Base-by-base conservation (phyloP, 2,329 filamentous ascomycete genomes). In the Fusarium sp. region DNA sequence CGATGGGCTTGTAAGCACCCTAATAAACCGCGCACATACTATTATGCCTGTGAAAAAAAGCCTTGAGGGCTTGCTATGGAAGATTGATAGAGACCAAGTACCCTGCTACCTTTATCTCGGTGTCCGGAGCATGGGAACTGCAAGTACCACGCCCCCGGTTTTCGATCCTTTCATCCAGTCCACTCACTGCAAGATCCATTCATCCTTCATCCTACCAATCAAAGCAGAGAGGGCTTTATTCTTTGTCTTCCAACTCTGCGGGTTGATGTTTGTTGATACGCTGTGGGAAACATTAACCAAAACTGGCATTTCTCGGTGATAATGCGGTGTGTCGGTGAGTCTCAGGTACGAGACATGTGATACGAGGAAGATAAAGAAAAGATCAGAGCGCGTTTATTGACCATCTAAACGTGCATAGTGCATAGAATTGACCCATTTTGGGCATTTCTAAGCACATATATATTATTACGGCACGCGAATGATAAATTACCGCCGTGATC, bases 241-340 rank as follows among this genome's bases (percentile, higher is more conserved):
- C 24, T n/a, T 32, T 45, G 42, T 36, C 36, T 40, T 24, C 39
- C 52, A 49, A 42, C 26, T 54, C 47, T 56, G 48, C 43, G 38
- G 50, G 46, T 29, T 47, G 41, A 31, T 26, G 28, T 35, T 49
- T 29, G 35, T 49, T 29, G 35, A 36, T 54, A 39, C 13, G 45
- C 29, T 35, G 38, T 47, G 58, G 34, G 56, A 50, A 59, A 24
- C 12, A 22, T 38, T 35, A 25, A 50, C 22, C 38, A 15, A 5
- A 28, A 12, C 29, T 36, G 29, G 26, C 26, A 29, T 39, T 51
- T 35, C 49, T 55, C 59, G 53, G 61, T 43, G 40, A 49, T 26
- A 51, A 38, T 31, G 12, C 57, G 58, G 63, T 65, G 58, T 65
- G 45, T 59, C 62, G 63, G 58, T 63, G 58, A 63, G 58, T 39